phyloP scores from a whole-genome alignment of 2,329 filamentous ascomycete genomes.

The Botrytis aclada region DNA sequence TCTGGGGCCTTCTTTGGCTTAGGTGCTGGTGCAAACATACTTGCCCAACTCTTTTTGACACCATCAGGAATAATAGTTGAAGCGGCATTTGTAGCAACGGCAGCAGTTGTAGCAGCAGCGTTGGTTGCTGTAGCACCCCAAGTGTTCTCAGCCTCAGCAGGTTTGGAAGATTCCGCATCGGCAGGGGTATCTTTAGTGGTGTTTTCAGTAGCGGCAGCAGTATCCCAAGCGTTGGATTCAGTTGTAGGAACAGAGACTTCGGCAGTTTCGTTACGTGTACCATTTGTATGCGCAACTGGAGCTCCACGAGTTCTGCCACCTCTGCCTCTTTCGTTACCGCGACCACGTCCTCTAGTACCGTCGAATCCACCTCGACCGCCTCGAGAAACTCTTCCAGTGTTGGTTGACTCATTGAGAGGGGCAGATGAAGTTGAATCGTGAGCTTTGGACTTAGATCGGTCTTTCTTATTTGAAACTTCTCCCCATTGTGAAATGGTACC shows the following conservation, averaged over 20 bases:
- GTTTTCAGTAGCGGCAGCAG: slow-evolving; percentile 42
- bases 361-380: slow-evolving; percentile 59
- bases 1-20: slow-evolving; percentile 50
- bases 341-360: slow-evolving; percentile 57
- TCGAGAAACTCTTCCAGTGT: slow-evolving; percentile 49
- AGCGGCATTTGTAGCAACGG: slow-evolving; percentile 40
- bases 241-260: slow-evolving; percentile 65
- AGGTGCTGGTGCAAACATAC: slow-evolving; percentile 64
- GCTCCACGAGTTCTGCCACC: slow-evolving; percentile 60
- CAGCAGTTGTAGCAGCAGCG: slow-evolving; percentile 39
- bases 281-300: slow-evolving; percentile 59
- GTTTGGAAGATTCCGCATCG: slow-evolving; percentile 35
- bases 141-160: slow-evolving; percentile 39
- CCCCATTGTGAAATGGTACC: slow-evolving; percentile 80
- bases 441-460: slow-evolving; percentile 67
- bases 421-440: slow-evolving; percentile 50
- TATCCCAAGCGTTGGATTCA: slow-evolving; percentile 64
- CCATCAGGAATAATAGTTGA: slow-evolving; percentile 41
- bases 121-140: slow-evolving; percentile 37
- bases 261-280: slow-evolving; percentile 56
- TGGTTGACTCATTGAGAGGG: slow-evolving; percentile 50
- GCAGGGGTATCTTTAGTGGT: background rate
- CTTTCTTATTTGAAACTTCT: slow-evolving; percentile 81
- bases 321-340: slow-evolving; percentile 60
- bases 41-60: slow-evolving; percentile 66